Evolutionary conservation across 805 yeast species (phyloP).

Genomic region (Candida parachauliodes): DNA sequence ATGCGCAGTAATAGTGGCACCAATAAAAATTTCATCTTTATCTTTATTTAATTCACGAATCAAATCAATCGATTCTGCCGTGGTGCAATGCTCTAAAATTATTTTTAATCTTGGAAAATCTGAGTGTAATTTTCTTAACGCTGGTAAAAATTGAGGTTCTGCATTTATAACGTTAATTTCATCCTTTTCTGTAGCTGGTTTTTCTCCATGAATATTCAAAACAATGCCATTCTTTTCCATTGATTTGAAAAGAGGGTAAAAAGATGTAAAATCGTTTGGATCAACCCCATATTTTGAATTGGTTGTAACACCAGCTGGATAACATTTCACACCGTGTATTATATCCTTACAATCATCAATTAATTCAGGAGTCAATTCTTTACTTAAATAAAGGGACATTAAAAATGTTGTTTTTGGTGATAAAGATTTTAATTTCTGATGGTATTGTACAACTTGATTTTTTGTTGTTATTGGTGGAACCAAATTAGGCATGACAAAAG

Average conservation of each 20-base stretch:
- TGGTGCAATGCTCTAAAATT: conserved; percentile 92
- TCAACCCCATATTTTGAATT: conserved; percentile 90
- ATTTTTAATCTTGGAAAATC: conserved; percentile 87
- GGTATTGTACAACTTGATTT: conserved; percentile 68
- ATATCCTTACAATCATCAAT: conserved; percentile 70
- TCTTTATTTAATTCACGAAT: conserved; percentile 53
- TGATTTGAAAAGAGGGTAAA: conserved; percentile 86
- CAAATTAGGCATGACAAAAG: conserved; percentile 94
- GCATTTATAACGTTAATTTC: conserved; percentile 92
- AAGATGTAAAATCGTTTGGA: conserved; percentile 83
- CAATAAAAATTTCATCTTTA: conserved; percentile 51
- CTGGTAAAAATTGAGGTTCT: conserved; percentile 89
- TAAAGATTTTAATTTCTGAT: conserved; percentile 53
- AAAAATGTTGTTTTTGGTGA: conserved; percentile 83
- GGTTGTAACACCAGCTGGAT: conserved; percentile 99
- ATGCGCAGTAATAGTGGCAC: conserved; percentile 95
- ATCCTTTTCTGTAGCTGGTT: conserved; percentile 55
- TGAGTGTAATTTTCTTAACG: conserved; percentile 66
- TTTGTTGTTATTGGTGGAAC: conserved; percentile 87
- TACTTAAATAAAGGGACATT: conserved; percentile 84
- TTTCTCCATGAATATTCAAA: conserved; percentile 92
- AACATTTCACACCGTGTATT: conserved; percentile 88
- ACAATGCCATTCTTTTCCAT: conserved; percentile 78
- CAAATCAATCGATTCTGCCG: conserved; percentile 80
- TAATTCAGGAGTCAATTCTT: conserved; percentile 79